These are phyloP conservation scores for Penicillium vulpinum DNA, from an alignment of 2,329 filamentous ascomycete genomes.

Conservation along the genomic window DNA sequence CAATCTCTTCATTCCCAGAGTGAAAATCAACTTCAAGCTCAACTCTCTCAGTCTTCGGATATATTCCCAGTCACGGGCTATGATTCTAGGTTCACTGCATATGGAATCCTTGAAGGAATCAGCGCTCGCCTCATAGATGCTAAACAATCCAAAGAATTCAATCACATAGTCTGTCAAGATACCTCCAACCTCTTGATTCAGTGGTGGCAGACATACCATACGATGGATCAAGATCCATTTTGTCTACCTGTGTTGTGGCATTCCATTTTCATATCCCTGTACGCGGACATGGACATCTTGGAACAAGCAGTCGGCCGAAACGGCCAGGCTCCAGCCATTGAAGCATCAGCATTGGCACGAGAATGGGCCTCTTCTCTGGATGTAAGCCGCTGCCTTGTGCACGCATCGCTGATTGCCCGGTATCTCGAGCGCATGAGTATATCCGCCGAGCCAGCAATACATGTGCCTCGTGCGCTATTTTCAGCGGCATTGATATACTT, in stretches of 20 bases:
- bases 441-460: slow-evolving; percentile 20
- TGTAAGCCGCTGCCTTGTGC: slow-evolving; percentile 19
- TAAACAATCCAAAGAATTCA: slow-evolving; percentile 14
- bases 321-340: slow-evolving; percentile 12
- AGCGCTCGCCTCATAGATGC: slow-evolving; percentile 25
- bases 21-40: slow-evolving; percentile 2
- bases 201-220: slow-evolving; percentile 26
- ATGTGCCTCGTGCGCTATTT: slow-evolving; percentile 20
- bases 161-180: slow-evolving; percentile 9
- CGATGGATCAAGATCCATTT: slow-evolving; percentile 18
- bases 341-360: slow-evolving; percentile 14
- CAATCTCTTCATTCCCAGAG: not conserved
- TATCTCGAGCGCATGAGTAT: slow-evolving; percentile 20
- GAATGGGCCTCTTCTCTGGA: slow-evolving; percentile 28
- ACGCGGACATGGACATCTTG: slow-evolving; percentile 30
- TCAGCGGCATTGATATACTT: slow-evolving; percentile 16
- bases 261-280: slow-evolving; percentile 28
- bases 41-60: not conserved
- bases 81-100: slow-evolving; percentile 21
- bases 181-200: slow-evolving; percentile 20
- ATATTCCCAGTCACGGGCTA: not conserved
- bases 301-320: slow-evolving; percentile 31
- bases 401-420: slow-evolving; percentile 17
- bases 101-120: slow-evolving; percentile 26
- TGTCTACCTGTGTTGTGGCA: slow-evolving; percentile 34